phyloP scores from a whole-genome alignment of 768 basidiomycete genomes.

The Pleurotus citrinopileatus region DNA sequence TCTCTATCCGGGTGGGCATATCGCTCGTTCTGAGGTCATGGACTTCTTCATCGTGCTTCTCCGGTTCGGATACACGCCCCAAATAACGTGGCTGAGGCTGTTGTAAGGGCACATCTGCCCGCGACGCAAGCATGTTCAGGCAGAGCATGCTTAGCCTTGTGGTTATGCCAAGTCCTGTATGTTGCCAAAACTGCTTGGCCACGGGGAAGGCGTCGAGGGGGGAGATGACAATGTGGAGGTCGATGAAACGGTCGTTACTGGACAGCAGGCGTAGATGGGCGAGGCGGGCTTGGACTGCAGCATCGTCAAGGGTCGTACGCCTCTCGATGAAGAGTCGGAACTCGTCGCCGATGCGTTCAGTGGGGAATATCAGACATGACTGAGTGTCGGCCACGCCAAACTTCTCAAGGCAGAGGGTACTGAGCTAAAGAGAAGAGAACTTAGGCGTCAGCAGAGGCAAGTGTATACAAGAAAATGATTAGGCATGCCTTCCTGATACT shows the following conservation, averaged over 20 bases:
- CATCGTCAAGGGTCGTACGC: constrained; percentile 41
- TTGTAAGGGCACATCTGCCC: no score
- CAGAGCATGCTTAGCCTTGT: constrained; percentile 85
- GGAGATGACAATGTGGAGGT: constrained; percentile 84
- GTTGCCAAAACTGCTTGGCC: constrained; percentile 96
- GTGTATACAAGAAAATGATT: neutral
- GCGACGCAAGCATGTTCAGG: constrained; percentile 69
- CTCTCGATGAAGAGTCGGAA: constrained; percentile 72
- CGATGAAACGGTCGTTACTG: constrained; percentile 41
- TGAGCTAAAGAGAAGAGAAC: constrained; percentile 53
- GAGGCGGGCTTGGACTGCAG: constrained; percentile 47
- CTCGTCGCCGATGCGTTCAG: constrained; percentile 65
- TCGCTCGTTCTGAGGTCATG: no score
- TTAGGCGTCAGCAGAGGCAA: neutral
- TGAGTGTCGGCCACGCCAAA: constrained; percentile 67
- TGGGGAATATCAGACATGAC: constrained; percentile 76
- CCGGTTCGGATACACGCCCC: no score
- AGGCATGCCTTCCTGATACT: constrained; percentile 75
- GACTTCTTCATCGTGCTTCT: no score
- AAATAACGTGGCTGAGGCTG: no score
- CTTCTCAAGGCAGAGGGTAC: constrained; percentile 69
- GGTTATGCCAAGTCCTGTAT: constrained; percentile 86
- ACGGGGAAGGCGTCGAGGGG: constrained; percentile 53
- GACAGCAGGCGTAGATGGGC: constrained; percentile 66
- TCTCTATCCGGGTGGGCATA: neutral